Evolutionary conservation across 768 basidiomycete genomes (phyloP), one percentile per base, ranked within the genome.

Genomic region (Leccinum imitatum): DNA sequence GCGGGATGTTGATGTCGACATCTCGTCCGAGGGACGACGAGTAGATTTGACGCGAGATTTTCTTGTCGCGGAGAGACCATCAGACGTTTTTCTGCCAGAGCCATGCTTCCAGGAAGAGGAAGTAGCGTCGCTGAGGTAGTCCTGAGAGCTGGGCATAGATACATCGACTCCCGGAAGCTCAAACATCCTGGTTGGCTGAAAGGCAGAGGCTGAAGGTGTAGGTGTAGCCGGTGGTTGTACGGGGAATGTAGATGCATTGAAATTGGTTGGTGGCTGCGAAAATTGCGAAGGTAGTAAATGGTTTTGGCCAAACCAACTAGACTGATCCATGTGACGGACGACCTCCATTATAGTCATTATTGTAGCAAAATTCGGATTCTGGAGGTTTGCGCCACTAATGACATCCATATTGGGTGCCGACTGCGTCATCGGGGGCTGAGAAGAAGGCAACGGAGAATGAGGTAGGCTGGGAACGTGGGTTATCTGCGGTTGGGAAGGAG

Each of bases 281-380:
- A 39, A 44, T 54, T 73, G 71, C 47, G 65, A 63, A 44, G 31
- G 11, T 13, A 67, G 55, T 1, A 58, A 23, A 55, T 65, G 64
- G 58, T 55, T 69, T 46, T 63, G 69, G 58, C 61, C 44, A 37
- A 63, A 39, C 62, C 64, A 59, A 14, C 55, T 63, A 46, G 66
- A 57, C 6, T 68, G 70, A 56, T 69, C 68, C 63, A 66, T 70
- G 48, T 67, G 71, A 57, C 71, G 67, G 48, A 72, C 58, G n/a
- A 73, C 67, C 39, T 72, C 71, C 67, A 71, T 65, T 46, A 72
- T 69, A 10, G 71, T 73, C 71, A 69, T 69, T 9, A 71, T 50
- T 11, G 69, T 59, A n/a, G 70, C 66, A 55, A 70, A 56, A 58
- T 68, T 66, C 17, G 59, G 59, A 17, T 37, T 27, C 35, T 71